Evolutionary conservation across 805 yeast species (phyloP), one percentile per base, ranked within the genome.

Genomic region (Kluyveromyces siamensis): DNA sequence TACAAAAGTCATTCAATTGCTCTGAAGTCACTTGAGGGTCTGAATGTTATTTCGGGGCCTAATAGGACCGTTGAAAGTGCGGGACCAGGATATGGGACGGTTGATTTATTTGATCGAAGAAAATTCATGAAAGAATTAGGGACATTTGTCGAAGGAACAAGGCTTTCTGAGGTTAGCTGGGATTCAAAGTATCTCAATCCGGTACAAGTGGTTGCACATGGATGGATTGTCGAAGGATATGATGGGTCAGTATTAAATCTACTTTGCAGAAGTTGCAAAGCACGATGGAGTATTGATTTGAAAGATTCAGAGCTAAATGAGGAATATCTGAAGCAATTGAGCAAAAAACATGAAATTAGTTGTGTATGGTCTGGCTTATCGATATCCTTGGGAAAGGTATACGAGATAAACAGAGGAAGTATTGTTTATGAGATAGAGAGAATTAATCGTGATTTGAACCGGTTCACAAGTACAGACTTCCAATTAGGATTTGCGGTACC

Each of bases 151-250:
- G 52, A 50, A 19, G 52, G 43, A 2, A 51, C 55, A 7, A 48
- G 41, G 27, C 46, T 42, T 5, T 9, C 35, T 6, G 30, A 42
- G 40, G 14, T 51, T 39, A 49, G 44, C n/a, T 57, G 60, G 60
- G 55, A 56, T 47, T 49, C 42, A 11, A 27, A 44, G n/a, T 50
- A 53, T 50, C 42, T 55, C 36, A 55, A 55, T 44, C 55, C 57
- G 17, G 44, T 57, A 30, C 48, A 46, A 9, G 27, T 56, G 33
- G 54, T 56, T 17, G 48, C 57, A 13, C 51, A 52, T 55, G 62
- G 62, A 39, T 21, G 25, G 39, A 44, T 37, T 13, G 19, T 6
- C 17, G 48, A 19, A 16, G 38, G 19, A 11, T 18, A 16, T 14
- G 44, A 17, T 45, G 40, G 43, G n/a, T 7, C 38, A 5, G 10